Evolutionary conservation across 176 grass and related monocot genomes (phyloP), one percentile per base, ranked within the genome.

Genomic region (Chloris gayana): DNA sequence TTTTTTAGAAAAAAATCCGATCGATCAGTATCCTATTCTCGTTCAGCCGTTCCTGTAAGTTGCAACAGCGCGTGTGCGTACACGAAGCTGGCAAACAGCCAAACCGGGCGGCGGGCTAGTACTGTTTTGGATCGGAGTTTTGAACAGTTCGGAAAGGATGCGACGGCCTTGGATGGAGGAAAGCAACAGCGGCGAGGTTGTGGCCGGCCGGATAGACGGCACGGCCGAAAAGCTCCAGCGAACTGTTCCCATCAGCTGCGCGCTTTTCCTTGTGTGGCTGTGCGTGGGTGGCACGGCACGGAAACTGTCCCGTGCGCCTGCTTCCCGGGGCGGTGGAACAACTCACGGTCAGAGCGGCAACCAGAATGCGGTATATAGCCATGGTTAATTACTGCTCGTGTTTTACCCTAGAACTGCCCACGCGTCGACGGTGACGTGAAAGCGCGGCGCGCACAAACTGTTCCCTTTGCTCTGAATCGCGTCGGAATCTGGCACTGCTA

Each of bases 151-250:
- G 26, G 67, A 17, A 38, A 25, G 58, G 24, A 80, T 30, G 46
- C 57, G 46, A 49, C 14, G 46, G 14, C 2, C 46, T 5, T 4
- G 3, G 46, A 42, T 49, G 14, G 46, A 18, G 72, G 25, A 87
- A 53, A 54, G 50, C 6, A 83, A 67, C 60, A 79, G 73, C 69
- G 68, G 80, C 0, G 50, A 53, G 17, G 4, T 53, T 7, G 50
- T 54, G 68, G 24, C 74, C 80, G 38, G 59, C 67, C 14, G 67
- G 80, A 70, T 83, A 67, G 74, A 83, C 74, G 74, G 74, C 74
- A 67, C 59, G 74, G 57, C 67, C 46, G 44, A 87, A 83, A 73
- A 68, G 7, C 9, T 70, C 56, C 46, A 14, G 7, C 73, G 58
- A 78, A 58, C 54, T 18, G 80, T 88, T 67, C 4, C 67, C 80